Percentiles rank a stretch among this genome's conserved stretches.
Evolutionary conservation across 768 basidiomycete genomes (phyloP).

Genomic region (Lentinula sp.): DNA sequence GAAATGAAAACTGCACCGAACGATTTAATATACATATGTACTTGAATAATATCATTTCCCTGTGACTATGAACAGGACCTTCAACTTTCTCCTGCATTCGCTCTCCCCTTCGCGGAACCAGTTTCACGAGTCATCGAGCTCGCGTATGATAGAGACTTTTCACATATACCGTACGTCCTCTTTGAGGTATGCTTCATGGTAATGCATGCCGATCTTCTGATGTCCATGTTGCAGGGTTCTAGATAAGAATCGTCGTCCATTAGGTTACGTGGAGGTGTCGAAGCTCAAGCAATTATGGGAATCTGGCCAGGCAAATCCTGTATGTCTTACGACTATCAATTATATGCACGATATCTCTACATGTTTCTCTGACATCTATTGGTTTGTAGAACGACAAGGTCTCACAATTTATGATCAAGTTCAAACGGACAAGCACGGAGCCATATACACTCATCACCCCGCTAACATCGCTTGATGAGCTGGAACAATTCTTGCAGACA

Average conservation of each 20-base stretch:
- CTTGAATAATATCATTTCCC: too few relatives aligned
- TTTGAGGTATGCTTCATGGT: background rate
- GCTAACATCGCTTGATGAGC: conserved; percentile 65
- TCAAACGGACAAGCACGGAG: conserved; percentile 52
- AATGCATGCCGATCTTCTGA: background rate
- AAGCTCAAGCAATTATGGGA: conserved; percentile 76
- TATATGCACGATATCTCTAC: background rate
- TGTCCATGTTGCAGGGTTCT: conserved; percentile 57
- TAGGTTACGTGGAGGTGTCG: conserved; percentile 82
- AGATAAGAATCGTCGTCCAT: conserved; percentile 59
- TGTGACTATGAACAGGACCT: conserved; percentile 45
- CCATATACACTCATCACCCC: conserved; percentile 83
- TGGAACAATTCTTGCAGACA: conserved; percentile 70
- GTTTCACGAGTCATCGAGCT: conserved; percentile 76
- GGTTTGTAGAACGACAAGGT: conserved; percentile 61
- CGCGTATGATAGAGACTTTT: conserved; percentile 92
- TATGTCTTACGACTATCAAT: conserved; percentile 26
- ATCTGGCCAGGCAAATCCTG: conserved; percentile 62
- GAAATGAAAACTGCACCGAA: background rate
- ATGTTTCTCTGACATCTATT: background rate
- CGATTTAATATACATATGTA: background rate
- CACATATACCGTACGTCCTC: conserved; percentile 72
- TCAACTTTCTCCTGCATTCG: conserved; percentile 84
- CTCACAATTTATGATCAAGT: conserved; percentile 63
- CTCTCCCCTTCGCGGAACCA: conserved; percentile 63